Base-by-base conservation (phyloP, 768 basidiomycete species). In the Kwoniella dendrophila region DNA sequence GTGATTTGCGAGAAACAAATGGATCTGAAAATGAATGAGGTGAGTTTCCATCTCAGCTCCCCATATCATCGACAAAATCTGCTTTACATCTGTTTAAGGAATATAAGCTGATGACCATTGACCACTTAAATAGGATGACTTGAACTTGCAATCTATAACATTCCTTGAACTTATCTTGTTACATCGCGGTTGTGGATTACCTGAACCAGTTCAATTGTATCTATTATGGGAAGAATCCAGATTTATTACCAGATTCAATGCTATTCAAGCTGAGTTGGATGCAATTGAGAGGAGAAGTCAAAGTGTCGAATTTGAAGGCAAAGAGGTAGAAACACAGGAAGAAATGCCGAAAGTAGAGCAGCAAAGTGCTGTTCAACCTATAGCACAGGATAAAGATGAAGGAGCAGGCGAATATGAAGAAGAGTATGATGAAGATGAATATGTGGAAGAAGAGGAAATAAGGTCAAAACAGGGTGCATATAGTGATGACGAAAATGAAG, bases 321-420 rank as follows among this genome's bases (percentile, higher is more conserved):
- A 47, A 90, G 79, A 94, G 93, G 68, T 92, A 86, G 40, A 90
- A 88, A 43, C 84, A 80, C 83, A 93, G 86, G 63, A 90, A 87
- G 27, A 94, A 33, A 14, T 16, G 29, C 20, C 20, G 6, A n/a
- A 33, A 32, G 3, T 32, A 33, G 49, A 52, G 30, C n/a, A 33
- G 29, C n/a, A 5, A 30, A 29, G 41, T 7, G n/a, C 11, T 10
- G 24, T 26, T 20, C 22, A 10, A 38, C 2, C 20, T 29, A 30
- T 5, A 14, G 10, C 48, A 11, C n/a, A 27, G 49, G 12, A 32
- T 2, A 30, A 14, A 26, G 4, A 59, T 32, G n/a, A 36, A 27
- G 33, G 50, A 18, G 55, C 11, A 40, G 58, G 40, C 26, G 40
- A 34, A 41, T 33, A 57, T 89, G 79, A 94, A 92, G 43, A 10